Percentiles rank a stretch among this genome's conserved stretches.
Conservation (phyloP, 176 grass and related monocot genomes). For the Cenchrus purpureus region DNA sequence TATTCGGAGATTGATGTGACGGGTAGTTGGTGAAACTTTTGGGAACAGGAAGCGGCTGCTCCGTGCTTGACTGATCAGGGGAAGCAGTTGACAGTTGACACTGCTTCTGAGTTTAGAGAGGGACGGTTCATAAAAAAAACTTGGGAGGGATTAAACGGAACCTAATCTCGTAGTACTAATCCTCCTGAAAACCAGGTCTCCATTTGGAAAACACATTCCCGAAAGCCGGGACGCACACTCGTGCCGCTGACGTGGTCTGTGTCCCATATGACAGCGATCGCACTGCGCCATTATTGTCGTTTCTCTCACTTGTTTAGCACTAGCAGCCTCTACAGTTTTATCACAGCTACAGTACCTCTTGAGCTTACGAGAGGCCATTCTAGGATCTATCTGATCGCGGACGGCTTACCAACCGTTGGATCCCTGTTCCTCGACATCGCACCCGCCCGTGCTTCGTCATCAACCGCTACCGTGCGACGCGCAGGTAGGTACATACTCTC, state of each 20-base stretch:
- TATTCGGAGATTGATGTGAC: too few relatives aligned
- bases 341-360: too few relatives aligned
- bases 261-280: not conserved
- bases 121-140: not conserved
- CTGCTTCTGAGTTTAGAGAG: not conserved
- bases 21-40: too few relatives aligned
- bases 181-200: not conserved
- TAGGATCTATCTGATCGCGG: too few relatives aligned
- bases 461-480: not conserved
- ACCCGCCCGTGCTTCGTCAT: not conserved
- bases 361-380: too few relatives aligned
- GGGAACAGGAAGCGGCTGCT: too few relatives aligned
- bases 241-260: not conserved
- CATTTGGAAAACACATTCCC: conserved; percentile 31
- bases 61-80: not conserved
- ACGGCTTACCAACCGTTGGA: not conserved
- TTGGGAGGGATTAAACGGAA: too few relatives aligned
- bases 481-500: too few relatives aligned
- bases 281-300: not conserved
- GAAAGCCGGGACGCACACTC: not conserved
- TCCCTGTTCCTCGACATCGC: not conserved
- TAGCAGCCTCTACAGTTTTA: too few relatives aligned
- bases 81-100: too few relatives aligned
- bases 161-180: conserved; percentile 25
- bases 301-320: not conserved